A percentile compares a stretch with the other conserved stretches of the same genome.
phyloP scores from a whole-genome alignment of 192 early-diverging fungal genomes.

The Coemansia guatemalensis region DNA sequence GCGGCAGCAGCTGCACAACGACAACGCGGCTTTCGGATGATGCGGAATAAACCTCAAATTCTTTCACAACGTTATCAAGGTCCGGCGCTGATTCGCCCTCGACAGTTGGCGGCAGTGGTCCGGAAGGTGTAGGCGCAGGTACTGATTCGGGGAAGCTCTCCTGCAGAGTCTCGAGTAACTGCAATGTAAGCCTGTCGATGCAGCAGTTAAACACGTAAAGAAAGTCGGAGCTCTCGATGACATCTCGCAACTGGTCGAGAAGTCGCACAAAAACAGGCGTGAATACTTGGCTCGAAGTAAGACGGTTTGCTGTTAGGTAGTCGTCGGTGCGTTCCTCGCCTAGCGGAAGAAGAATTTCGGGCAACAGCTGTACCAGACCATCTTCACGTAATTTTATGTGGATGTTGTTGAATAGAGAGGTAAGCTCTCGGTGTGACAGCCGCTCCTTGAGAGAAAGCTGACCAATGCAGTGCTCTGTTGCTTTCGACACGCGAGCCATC shows the following conservation, averaged over 20 bases:
- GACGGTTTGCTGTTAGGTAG: slow-evolving; percentile 37
- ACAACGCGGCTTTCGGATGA: slow-evolving; percentile 56
- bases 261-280: slow-evolving; percentile 67
- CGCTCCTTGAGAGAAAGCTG: slow-evolving; percentile 64
- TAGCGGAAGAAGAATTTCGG: slow-evolving; percentile 35
- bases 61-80: slow-evolving; percentile 56
- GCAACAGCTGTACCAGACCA: slow-evolving; percentile 26
- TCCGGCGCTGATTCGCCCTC: slow-evolving; percentile 41
- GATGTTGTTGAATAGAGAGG: slow-evolving; percentile 56
- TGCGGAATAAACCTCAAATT: slow-evolving; percentile 58
- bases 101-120: slow-evolving; percentile 44
- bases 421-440: slow-evolving; percentile 61
- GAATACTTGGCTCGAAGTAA: slow-evolving; percentile 51
- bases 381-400: slow-evolving; percentile 57
- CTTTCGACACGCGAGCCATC: slow-evolving; percentile 63
- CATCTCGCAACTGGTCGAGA: slow-evolving; percentile 86
- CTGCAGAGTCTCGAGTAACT: slow-evolving; percentile 50
- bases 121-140: slow-evolving; percentile 20
- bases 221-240: slow-evolving; percentile 67
- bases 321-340: slow-evolving; percentile 35
- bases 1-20: slow-evolving; percentile 64
- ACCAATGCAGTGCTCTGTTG: slow-evolving; percentile 34
- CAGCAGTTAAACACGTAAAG: slow-evolving; percentile 43
- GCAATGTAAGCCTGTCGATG: slow-evolving; percentile 42
- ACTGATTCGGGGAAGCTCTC: slow-evolving; percentile 53